These are phyloP conservation scores for Miscanthus lutarioriparius DNA, from an alignment of 176 grass and related monocot genomes.

Conservation along the genomic window DNA sequence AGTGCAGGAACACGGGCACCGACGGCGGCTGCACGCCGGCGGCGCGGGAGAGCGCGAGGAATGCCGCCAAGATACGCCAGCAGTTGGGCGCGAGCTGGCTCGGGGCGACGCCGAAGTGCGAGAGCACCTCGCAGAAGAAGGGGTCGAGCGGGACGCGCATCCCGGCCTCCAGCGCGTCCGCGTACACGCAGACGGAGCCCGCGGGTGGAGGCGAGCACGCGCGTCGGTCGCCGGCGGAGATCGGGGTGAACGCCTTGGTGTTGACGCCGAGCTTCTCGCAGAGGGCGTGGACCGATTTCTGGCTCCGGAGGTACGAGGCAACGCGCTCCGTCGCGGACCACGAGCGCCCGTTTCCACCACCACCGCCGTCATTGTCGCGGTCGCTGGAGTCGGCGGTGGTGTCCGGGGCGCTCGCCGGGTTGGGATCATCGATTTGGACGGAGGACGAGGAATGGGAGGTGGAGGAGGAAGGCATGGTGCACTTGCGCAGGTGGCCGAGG, in stretches of 20 bases:
- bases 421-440: not conserved
- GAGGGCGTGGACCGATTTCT: not conserved
- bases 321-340: not conserved
- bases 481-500: rapidly evolving
- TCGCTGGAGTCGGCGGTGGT: not conserved
- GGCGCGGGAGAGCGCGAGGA: not conserved
- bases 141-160: slow-evolving; percentile 1
- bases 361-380: not conserved
- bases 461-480: not conserved
- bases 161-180: slow-evolving; percentile 1
- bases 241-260: not conserved
- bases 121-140: not conserved
- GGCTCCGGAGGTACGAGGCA: not conserved
- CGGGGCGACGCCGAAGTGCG: slow-evolving; percentile 24
- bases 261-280: slow-evolving; percentile 1
- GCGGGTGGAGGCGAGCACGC: not conserved
- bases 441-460: not conserved
- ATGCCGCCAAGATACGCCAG: slow-evolving; percentile 30
- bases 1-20: not conserved
- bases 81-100: slow-evolving; percentile 31
- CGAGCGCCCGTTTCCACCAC: not conserved
- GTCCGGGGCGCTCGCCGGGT: not conserved
- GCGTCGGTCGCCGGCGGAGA: not conserved
- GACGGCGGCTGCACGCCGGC: not conserved
- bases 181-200: not conserved